Conservation (phyloP, 495 filamentous ascomycete species). For the Neurospora hispaniola region DNA sequence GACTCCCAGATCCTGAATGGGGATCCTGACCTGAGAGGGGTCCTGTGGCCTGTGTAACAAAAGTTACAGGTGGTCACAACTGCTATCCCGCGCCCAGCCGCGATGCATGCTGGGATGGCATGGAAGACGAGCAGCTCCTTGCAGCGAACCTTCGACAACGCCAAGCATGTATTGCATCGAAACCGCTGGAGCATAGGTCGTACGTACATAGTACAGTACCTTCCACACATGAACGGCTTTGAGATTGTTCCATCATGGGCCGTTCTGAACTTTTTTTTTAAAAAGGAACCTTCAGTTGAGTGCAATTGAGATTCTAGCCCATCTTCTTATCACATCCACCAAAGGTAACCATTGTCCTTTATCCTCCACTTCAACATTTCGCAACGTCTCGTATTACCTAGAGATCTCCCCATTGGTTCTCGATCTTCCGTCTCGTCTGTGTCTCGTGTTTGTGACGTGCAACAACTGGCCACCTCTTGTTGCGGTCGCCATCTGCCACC, state of each 20-base stretch:
- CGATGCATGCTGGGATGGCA: not conserved
- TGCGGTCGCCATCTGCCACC: not conserved
- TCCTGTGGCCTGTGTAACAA: not conserved
- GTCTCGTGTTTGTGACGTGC: not conserved
- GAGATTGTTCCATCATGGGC: not conserved
- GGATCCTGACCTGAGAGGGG: not conserved
- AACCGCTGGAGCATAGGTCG: not conserved
- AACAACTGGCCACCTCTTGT: conserved; percentile 2
- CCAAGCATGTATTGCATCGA: not conserved
- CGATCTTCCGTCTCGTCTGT: not conserved
- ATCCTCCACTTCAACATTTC: not conserved
- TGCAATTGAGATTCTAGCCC: not conserved
- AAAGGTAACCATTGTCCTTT: not conserved
- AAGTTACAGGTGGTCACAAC: not conserved
- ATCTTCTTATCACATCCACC: not conserved
- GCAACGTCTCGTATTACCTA: not conserved
- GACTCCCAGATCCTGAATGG: not conserved
- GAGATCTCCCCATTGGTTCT: conserved; percentile 1
- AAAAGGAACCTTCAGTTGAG: not conserved
- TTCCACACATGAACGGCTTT: not conserved
- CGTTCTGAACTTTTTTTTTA: not conserved
- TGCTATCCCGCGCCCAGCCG: not conserved
- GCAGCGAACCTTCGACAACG: not conserved
- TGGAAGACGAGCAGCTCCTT: not conserved
- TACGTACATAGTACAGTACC: not conserved